Base-by-base conservation (phyloP, 2,329 filamentous ascomycete species). In the Ophiostoma tasmaniense region DNA sequence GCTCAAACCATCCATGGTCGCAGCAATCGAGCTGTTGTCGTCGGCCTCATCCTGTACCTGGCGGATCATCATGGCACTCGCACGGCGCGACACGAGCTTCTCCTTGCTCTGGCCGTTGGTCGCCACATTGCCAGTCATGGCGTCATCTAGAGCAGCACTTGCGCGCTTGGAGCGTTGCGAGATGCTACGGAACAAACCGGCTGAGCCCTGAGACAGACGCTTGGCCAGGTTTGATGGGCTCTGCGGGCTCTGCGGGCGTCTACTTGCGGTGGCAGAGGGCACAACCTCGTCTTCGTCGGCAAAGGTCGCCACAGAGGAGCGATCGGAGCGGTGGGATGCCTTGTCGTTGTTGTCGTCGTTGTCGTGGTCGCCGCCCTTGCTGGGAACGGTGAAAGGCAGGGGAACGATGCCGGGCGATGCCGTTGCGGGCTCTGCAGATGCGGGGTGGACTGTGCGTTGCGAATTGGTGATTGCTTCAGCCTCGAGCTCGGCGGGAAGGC, bases 221-320 rank as follows among this genome's bases (percentile, higher is more conserved):
- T 83, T 82, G 4, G 80, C 81, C 22, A 82, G 71, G 3, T 59
- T 64, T 2, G 82, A 81, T 17, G 67, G 64, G n/a, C 30, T 70
- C 17, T 64, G 37, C 2, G 68, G 45, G 39, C 28, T 70, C n/a
- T 64, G 37, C 1, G 68, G 42, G 25, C 61, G 11, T 62, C 37
- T 64, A 61, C 35, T 66, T 17, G 64, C 67, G 70, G 13, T 77
- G n/a, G 61, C 61, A 33, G 61, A 64, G 14, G 61, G 61, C 33
- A 22, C 74, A n/a, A 83, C 82, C 13, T 83, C 82, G 35, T 88
- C 83, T 39, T 83, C 80, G 69, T 90, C 88, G 20, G 89, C 88
- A 74, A 89, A 84, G 0, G 90, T 90, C 2, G 89, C 91, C 25
- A 91, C 81, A 1, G 90, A 91, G 2, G 89, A 92, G 35, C 83